phyloP scores from a whole-genome alignment of 306 rosid genomes.

The Trifolium pratense region DNA sequence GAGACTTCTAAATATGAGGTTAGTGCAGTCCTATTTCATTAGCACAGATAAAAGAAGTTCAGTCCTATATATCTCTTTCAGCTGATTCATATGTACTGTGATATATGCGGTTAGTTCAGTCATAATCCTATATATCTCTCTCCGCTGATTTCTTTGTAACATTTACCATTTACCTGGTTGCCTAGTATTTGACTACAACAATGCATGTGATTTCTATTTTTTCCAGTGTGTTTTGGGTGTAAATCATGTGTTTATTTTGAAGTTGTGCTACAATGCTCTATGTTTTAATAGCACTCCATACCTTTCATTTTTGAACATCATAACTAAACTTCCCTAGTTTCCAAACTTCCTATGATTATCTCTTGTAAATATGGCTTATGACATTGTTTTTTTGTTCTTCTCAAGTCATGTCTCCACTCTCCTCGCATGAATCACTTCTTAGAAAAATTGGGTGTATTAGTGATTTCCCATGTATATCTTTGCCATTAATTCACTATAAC shows the following conservation, averaged over 20 bases:
- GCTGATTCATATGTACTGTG: neutral
- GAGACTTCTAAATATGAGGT: neutral
- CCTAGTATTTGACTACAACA: neutral
- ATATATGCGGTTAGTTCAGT: too few species aligned
- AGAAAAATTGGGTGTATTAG: too few species aligned
- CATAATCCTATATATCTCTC: neutral
- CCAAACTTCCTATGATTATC: neutral
- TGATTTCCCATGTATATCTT: too few species aligned
- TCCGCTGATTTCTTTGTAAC: neutral
- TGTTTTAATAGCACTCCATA: too few species aligned
- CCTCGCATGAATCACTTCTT: too few species aligned
- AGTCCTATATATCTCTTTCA: neutral
- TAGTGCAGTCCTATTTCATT: neutral
- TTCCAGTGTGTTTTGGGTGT: neutral
- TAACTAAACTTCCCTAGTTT: too few species aligned
- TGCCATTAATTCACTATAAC: too few species aligned
- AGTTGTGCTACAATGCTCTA: neutral
- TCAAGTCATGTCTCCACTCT: neutral
- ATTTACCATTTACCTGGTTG: too few species aligned
- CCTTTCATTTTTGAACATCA: too few species aligned
- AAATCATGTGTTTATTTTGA: too few species aligned
- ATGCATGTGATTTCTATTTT: neutral
- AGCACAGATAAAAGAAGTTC: neutral
- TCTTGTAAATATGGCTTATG: neutral
- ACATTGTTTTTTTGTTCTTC: neutral